phyloP scores from a whole-genome alignment of 1,139 yeast species.

The Yamadazyma dushanensis region DNA sequence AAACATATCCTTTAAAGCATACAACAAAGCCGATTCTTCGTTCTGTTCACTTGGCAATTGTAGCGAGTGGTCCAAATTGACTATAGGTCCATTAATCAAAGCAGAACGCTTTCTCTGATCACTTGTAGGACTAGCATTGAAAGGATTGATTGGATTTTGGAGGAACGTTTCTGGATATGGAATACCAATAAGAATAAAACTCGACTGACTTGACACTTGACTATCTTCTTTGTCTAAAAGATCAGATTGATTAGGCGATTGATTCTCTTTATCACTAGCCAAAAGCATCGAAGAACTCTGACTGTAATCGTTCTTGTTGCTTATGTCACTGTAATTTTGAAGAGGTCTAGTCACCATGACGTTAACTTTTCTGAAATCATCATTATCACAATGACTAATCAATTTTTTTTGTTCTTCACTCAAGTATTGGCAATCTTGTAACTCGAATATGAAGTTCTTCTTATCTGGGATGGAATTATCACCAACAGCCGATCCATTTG shows the following conservation, averaged over 20 bases:
- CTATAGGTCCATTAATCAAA: conserved; percentile 75
- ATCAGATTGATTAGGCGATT: conserved; percentile 6
- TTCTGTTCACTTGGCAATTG: conserved; percentile 41
- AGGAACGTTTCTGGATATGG: conserved; percentile 43
- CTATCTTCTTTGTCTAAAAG: conserved; percentile 21
- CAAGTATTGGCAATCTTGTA: conserved; percentile 35
- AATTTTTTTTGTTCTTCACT: conserved; percentile 36
- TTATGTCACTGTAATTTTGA: conserved; percentile 12
- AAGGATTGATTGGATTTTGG: conserved; percentile 39
- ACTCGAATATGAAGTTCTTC: conserved; percentile 26
- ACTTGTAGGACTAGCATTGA: conserved; percentile 54
- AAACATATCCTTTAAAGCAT: conserved; percentile 80
- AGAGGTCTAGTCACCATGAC: conserved; percentile 42
- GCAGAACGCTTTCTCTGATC: conserved; percentile 85
- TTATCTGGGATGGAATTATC: conserved; percentile 19
- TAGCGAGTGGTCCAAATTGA: conserved; percentile 72
- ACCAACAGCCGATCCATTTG: conserved; percentile 4
- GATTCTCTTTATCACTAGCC: conserved; percentile 6
- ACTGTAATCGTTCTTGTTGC: conserved; percentile 29
- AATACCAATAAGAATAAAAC: conserved; percentile 43
- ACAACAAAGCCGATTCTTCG: conserved; percentile 57
- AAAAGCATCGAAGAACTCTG: conserved; percentile 37
- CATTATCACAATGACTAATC: conserved; percentile 24
- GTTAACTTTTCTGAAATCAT: conserved; percentile 34
- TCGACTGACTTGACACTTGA: conserved; percentile 29